A percentile compares a stretch with the other conserved stretches of the same genome.
Conservation (phyloP, 495 filamentous ascomycete genomes). For the Oidiodendron maius region DNA sequence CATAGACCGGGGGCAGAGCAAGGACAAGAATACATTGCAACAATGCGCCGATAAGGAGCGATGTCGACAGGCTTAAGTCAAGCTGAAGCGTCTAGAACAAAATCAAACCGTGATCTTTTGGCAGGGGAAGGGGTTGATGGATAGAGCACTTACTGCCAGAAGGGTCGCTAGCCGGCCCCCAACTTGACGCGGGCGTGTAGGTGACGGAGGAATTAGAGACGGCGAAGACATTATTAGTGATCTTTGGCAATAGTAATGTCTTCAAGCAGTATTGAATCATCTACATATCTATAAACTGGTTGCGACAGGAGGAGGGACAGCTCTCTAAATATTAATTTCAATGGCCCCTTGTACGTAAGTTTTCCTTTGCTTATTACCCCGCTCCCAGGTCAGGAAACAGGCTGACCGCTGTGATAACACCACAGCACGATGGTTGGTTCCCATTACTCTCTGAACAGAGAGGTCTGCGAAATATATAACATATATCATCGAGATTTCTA, state of each 20-base stretch:
- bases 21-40: conserved; percentile 7
- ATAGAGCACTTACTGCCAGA: background rate
- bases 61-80: conserved; percentile 7
- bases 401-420: too few species aligned
- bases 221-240: background rate
- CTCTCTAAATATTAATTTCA: too few species aligned
- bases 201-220: background rate
- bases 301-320: too few species aligned
- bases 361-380: too few species aligned
- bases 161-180: background rate
- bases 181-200: background rate
- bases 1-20: conserved; percentile 3
- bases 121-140: background rate
- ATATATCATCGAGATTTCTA: too few species aligned
- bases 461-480: too few species aligned
- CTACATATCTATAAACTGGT: too few species aligned
- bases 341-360: too few species aligned
- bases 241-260: background rate
- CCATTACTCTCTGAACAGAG: too few species aligned
- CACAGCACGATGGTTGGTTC: too few species aligned
- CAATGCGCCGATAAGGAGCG: conserved; percentile 9
- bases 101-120: background rate
- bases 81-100: conserved; percentile 1
- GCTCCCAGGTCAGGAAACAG: too few species aligned
- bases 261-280: too few species aligned